A percentile compares a stretch with the other conserved stretches of the same genome.
Evolutionary conservation across 441 rosid species (phyloP).

Genomic region (Populus trichocarpa): DNA sequence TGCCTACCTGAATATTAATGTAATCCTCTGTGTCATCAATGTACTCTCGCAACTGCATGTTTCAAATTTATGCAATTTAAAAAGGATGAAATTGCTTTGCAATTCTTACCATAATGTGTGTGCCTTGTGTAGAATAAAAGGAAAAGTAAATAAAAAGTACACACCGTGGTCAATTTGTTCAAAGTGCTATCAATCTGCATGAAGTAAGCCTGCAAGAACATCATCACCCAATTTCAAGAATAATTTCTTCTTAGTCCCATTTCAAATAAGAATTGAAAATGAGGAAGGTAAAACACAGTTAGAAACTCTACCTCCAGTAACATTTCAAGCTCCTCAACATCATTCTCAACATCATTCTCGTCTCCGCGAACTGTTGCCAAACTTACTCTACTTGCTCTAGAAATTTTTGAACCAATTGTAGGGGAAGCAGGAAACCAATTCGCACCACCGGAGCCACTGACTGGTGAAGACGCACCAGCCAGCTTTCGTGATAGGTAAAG

Average conservation of each 20-base stretch:
- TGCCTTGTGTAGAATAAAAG: too few species aligned
- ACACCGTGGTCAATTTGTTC: slow-evolving; percentile 82
- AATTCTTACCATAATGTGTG: background rate
- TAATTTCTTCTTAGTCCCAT: slow-evolving; percentile 3
- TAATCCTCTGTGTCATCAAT: slow-evolving; percentile 98
- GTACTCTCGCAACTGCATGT: slow-evolving; percentile 83
- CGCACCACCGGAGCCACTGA: slow-evolving; percentile 65
- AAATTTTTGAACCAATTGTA: slow-evolving; percentile 80
- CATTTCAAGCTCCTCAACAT: slow-evolving; percentile 99
- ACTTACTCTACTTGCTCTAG: slow-evolving; percentile 89
- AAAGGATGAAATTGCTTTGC: background rate
- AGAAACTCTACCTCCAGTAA: slow-evolving; percentile 61
- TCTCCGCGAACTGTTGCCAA: slow-evolving; percentile 66
- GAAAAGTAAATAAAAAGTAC: background rate
- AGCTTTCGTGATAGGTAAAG: slow-evolving; percentile 89
- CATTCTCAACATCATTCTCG: slow-evolving; percentile 93
- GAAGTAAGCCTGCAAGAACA: slow-evolving; percentile 75
- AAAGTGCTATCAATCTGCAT: slow-evolving; percentile 92
- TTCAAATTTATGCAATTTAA: slow-evolving; percentile 15
- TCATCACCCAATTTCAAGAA: slow-evolving; percentile 3
- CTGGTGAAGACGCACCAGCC: slow-evolving; percentile 59
- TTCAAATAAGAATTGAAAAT: background rate
- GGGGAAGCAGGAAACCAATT: slow-evolving; percentile 78
- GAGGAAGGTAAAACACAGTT: background rate
- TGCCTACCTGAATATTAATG: slow-evolving; percentile 85